These are phyloP conservation scores for Eimeria acervulina DNA, from an alignment of 169 alveolate species.

Conservation along the genomic window DNA sequence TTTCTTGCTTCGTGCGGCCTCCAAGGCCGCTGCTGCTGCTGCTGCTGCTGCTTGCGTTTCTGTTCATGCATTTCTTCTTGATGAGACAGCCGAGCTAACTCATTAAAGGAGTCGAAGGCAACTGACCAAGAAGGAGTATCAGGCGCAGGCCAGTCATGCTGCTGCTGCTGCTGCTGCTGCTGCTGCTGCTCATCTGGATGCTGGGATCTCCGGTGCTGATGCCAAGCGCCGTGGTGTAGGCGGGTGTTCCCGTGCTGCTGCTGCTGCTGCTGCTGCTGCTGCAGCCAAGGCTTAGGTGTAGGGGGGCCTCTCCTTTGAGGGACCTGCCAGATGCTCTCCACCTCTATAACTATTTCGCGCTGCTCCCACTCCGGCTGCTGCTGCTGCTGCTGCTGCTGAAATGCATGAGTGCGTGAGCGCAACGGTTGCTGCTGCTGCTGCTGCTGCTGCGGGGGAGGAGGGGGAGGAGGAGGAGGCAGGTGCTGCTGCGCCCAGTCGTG, in stretches of 20 bases:
- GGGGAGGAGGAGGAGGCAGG: not conserved
- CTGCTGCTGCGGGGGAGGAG: too few species aligned
- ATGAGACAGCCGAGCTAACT: not conserved
- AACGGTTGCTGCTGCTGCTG: too few species aligned
- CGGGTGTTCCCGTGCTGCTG: not conserved
- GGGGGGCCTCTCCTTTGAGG: not conserved
- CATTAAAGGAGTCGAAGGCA: not conserved
- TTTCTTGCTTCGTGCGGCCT: not conserved
- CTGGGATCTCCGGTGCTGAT: not conserved
- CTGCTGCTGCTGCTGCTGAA: too few species aligned
- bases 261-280: slow-evolving; percentile 29
- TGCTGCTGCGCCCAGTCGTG: not conserved
- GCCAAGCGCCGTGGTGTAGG: not conserved
- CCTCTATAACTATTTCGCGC: not conserved
- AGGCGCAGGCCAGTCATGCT: not conserved
- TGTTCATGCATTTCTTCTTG: not conserved
- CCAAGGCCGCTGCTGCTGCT: too few species aligned
- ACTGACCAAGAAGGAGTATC: not conserved
- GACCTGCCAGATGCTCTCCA: not conserved
- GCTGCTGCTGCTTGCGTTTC: too few species aligned
- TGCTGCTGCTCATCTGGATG: not conserved
- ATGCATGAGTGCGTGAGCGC: too few species aligned
- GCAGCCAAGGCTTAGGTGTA: not conserved
- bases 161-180: too few species aligned
- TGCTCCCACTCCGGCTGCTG: slow-evolving; percentile 30